Evolutionary conservation across 805 yeast genomes (phyloP), one percentile per base, ranked within the genome.

Genomic region (Wickerhamiella allomyrinae): DNA sequence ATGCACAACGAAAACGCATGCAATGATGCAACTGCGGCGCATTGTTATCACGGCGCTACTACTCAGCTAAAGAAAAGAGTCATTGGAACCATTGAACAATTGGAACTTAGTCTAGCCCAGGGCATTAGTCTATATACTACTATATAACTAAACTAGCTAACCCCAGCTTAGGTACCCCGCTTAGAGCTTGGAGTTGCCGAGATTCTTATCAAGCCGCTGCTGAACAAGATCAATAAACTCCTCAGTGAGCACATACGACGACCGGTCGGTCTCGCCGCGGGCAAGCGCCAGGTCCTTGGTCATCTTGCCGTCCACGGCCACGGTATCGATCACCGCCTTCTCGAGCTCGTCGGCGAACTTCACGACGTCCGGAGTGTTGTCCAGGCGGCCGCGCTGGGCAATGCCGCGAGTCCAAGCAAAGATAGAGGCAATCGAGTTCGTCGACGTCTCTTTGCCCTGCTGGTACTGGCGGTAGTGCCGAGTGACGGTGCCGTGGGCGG

Each of bases 401-500:
- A 89, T 65, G 58, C 97, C 97, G 57, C 94, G 78, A 29, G 94
- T 71, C 97, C 97, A 89, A 23, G 97, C 97, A 58, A 80, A 89
- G 53, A 89, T 89, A 11, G 95, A 86, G 3, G 97, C 97, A 63
- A 89, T 89, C 14, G 96, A 87, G 67, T 89, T 89, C 45, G 97
- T 89, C 6, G 95, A 84, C 15, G 97, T 89, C 67, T 87, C 96
- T 62, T 86, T 83, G 51, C 97, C 97, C 65, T 81, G 83, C 68
- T 89, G 96, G 65, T 84, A 85, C 66, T 79, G 91, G 69, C 96
- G 81, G 69, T 73, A 89, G 63, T 89, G 97, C 68, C 97, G 82
- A 37, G 96, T 89, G 54, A 89, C 97, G 11, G 97, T 89, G 44
- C 97, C 97, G 62, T 89, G 97, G n/a, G 97, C 97, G 46, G 97